Conservation (phyloP, 345 rosid genomes). For the Adansonia digitata region DNA sequence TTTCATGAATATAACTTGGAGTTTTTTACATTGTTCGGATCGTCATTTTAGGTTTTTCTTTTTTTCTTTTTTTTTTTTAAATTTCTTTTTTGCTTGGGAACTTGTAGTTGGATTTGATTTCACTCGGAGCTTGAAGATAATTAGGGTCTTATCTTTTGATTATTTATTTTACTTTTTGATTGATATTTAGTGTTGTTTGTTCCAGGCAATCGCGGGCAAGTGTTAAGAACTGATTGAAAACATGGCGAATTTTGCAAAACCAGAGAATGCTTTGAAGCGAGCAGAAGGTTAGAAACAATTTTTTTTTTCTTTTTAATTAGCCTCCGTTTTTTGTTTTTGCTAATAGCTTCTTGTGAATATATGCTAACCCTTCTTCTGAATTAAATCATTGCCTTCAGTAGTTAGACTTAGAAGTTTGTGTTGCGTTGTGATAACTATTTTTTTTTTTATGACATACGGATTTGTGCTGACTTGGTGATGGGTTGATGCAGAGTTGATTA, state of each 20-base stretch:
- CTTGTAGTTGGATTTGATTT: neutral
- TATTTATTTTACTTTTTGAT: neutral
- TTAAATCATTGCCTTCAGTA: neutral
- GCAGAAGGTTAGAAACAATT: constrained; percentile 67
- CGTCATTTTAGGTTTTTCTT: neutral
- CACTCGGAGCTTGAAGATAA: neutral
- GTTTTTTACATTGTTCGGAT: neutral
- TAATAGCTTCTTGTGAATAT: neutral
- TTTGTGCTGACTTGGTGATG: neutral
- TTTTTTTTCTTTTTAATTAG: neutral
- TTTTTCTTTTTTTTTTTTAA: neutral
- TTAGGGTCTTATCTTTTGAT: neutral
- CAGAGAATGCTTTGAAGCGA: constrained; percentile 89
- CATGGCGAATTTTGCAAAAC: constrained; percentile 80
- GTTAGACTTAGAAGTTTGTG: neutral
- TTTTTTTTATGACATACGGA: neutral
- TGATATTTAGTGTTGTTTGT: neutral
- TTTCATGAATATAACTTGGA: too few relatives aligned
- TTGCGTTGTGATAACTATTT: neutral
- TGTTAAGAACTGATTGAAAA: constrained; percentile 16
- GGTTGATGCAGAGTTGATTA: constrained; percentile 65
- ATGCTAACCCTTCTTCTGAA: neutral
- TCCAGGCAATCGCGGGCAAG: neutral
- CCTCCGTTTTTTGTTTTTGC: neutral
- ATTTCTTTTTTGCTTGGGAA: neutral